Conservation (phyloP, 306 rosid genomes). For the Quercus rubra region DNA sequence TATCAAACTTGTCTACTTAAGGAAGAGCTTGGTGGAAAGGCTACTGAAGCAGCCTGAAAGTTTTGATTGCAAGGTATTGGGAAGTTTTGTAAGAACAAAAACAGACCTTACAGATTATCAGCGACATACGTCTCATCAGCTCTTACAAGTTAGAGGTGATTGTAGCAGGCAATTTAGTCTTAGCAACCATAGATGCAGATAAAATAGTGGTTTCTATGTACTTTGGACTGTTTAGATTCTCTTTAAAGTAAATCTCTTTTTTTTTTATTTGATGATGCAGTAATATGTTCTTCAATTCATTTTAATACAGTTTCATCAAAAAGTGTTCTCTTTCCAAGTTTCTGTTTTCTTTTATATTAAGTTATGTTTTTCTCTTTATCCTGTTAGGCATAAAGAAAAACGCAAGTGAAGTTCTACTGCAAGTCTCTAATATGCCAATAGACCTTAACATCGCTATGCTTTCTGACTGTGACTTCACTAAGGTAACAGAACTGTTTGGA, state of each 20-base stretch:
- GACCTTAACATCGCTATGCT: conserved; percentile 42
- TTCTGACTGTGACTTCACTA: conserved; percentile 57
- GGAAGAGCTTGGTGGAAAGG: conserved; percentile 51
- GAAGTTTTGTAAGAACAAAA: conserved; percentile 42
- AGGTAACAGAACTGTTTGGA: conserved; percentile 35
- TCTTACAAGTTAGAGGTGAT: conserved; percentile 32
- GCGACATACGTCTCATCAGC: conserved; percentile 22
- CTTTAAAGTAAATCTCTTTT: too few relatives aligned
- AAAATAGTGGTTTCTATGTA: too few relatives aligned
- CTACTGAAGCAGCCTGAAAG: conserved; percentile 41
- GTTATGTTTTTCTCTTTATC: background rate
- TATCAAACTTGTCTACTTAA: conserved; percentile 46
- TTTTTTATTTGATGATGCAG: background rate
- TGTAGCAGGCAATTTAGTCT: too few relatives aligned
- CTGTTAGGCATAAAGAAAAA: conserved; percentile 40
- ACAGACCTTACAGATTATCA: conserved; percentile 18
- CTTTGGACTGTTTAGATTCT: too few relatives aligned
- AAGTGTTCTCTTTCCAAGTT: background rate
- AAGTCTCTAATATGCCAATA: conserved; percentile 40
- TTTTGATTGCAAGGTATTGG: conserved; percentile 43
- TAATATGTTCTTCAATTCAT: background rate
- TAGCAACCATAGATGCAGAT: too few relatives aligned
- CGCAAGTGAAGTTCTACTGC: conserved; percentile 33
- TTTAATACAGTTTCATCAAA: background rate
- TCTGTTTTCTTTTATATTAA: background rate